Percentiles rank a stretch among this genome's conserved stretches.
These are phyloP conservation scores for Penicillium sp. DNA, from an alignment of 2,329 filamentous ascomycete species.

Conservation along the genomic window DNA sequence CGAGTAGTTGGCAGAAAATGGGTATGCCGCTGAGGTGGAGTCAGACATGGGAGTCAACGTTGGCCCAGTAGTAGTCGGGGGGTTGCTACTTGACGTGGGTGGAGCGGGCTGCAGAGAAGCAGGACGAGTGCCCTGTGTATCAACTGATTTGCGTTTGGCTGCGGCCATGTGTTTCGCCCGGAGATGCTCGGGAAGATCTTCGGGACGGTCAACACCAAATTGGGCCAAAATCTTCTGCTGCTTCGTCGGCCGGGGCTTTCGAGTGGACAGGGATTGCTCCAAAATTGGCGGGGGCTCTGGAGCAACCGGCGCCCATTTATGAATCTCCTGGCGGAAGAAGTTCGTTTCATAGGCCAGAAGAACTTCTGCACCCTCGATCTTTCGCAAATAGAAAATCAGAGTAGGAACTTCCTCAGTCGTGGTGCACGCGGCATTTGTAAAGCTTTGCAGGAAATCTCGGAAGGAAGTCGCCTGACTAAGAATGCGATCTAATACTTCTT, in stretches of 20 bases:
- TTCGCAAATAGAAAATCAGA: conserved; percentile 92
- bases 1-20: conserved; percentile 45
- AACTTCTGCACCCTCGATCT: conserved; percentile 96
- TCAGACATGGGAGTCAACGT: conserved; percentile 38
- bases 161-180: conserved; percentile 76
- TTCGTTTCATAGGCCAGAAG: conserved; percentile 93
- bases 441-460: conserved; percentile 76
- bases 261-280: conserved; percentile 84
- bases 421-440: conserved; percentile 79
- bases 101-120: conserved; percentile 37
- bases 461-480: conserved; percentile 84
- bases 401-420: conserved; percentile 86
- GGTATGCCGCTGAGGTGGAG: conserved; percentile 37
- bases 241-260: conserved; percentile 95
- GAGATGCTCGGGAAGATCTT: conserved; percentile 83
- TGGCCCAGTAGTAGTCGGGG: conserved; percentile 36
- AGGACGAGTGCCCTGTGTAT: conserved; percentile 39
- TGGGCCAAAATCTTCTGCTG: conserved; percentile 92
- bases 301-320: conserved; percentile 92
- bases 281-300: conserved; percentile 83
- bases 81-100: conserved; percentile 33
- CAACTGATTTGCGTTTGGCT: conserved; percentile 71
- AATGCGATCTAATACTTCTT: conserved; percentile 82
- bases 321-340: conserved; percentile 92
- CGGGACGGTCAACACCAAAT: conserved; percentile 84